Evolutionary conservation across 352 stramenopile genomes (phyloP).

Genomic region (Phytopythium chamaehyphon): DNA sequence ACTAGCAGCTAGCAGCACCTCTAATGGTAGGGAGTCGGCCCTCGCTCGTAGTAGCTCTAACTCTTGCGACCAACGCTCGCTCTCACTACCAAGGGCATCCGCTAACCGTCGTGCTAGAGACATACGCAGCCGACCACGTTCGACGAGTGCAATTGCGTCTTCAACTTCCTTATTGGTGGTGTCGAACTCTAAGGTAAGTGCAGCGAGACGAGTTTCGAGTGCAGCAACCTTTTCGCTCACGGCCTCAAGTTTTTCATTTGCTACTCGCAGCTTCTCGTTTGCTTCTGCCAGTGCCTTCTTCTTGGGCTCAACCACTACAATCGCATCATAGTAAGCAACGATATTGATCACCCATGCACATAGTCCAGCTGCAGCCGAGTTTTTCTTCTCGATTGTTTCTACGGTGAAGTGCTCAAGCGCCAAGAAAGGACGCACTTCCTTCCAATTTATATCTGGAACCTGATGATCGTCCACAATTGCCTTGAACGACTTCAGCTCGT

Average conservation of each 20-base stretch:
- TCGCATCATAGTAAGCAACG: conserved; percentile 93
- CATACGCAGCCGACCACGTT: conserved; percentile 85
- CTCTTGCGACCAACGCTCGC: conserved; percentile 87
- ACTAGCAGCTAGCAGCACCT: conserved; percentile 88
- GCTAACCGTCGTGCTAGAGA: conserved; percentile 91
- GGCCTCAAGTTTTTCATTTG: conserved; percentile 83
- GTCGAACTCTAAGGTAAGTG: conserved; percentile 79
- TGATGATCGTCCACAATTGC: conserved; percentile 54
- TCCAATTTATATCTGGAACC: conserved; percentile 77
- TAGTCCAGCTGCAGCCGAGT: conserved; percentile 67
- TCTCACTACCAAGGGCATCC: conserved; percentile 90
- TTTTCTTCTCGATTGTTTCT: conserved; percentile 82
- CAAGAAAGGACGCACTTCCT: conserved; percentile 76
- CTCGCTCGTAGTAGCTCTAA: conserved; percentile 73
- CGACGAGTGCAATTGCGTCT: conserved; percentile 85
- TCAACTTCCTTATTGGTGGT: conserved; percentile 87
- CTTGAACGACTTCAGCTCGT: conserved; percentile 88
- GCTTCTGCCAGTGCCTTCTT: conserved; percentile 74
- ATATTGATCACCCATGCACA: conserved; percentile 90
- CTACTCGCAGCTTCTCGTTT: conserved; percentile 74
- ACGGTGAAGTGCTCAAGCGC: conserved; percentile 78
- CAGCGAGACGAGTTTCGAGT: conserved; percentile 85
- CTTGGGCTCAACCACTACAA: conserved; percentile 93
- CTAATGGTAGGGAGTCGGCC: conserved; percentile 79
- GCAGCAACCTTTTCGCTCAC: conserved; percentile 88